These are phyloP conservation scores for Cyclotella choctawhatcheeana DNA, from an alignment of 108 stramenopile genomes.

Conservation along the genomic window DNA sequence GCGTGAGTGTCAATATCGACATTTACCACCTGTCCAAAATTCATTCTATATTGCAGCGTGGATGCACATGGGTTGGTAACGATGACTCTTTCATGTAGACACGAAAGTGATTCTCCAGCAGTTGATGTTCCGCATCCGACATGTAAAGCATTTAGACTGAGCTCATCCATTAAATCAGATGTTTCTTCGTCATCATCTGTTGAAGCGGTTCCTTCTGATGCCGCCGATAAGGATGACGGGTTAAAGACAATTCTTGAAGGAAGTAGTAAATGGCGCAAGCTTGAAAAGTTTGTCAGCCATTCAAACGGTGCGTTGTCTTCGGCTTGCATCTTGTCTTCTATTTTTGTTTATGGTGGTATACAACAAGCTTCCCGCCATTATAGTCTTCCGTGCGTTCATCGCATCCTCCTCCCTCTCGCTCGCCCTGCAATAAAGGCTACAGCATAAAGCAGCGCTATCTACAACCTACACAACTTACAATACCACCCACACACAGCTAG, in stretches of 20 bases:
- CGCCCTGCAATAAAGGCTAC: too few species aligned
- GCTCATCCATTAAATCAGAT: not conserved
- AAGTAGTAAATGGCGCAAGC: slow-evolving; percentile 32
- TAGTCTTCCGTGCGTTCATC: too few species aligned
- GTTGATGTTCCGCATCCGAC: slow-evolving; percentile 81
- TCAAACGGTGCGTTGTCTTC: slow-evolving; percentile 42
- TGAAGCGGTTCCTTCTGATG: not conserved
- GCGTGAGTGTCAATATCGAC: slow-evolving; percentile 69
- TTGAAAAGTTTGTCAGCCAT: slow-evolving; percentile 52
- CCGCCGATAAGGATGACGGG: not conserved
- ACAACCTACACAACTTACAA: too few species aligned
- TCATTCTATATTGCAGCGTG: not conserved
- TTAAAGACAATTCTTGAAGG: slow-evolving; percentile 35
- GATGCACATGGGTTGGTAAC: not conserved
- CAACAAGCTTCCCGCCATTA: too few species aligned
- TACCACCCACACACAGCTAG: too few species aligned
- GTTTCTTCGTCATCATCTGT: not conserved
- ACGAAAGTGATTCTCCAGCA: slow-evolving; percentile 70
- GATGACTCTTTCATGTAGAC: slow-evolving; percentile 17
- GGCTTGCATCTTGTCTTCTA: not conserved
- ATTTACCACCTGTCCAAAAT: slow-evolving; percentile 65
- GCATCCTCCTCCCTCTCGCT: too few species aligned
- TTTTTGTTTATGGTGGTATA: not conserved
- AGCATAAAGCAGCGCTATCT: too few species aligned
- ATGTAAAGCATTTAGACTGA: slow-evolving; percentile 60